Base-by-base conservation (phyloP, 768 basidiomycete species). In the Crucibulum laeve region DNA sequence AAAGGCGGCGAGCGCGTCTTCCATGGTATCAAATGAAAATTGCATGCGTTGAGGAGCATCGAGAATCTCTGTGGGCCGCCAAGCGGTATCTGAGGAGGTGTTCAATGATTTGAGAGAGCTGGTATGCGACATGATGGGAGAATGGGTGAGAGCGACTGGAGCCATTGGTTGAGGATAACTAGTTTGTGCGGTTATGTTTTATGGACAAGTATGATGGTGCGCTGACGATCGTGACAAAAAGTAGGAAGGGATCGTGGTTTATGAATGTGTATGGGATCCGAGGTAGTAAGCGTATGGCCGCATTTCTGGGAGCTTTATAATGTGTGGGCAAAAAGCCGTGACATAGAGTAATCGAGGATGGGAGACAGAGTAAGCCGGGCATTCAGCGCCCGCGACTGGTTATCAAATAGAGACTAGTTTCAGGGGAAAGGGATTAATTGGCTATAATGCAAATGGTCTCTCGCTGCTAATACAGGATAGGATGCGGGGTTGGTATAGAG, bases 21-120 rank as follows among this genome's bases (percentile, higher is more conserved):
- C 80, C 50, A 98, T 79, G 0, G 79, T 46, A 55, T 97, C 92
- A 53, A 98, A 94, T 0, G 76, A 55, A 56, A 88, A 89, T 18
- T 55, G 42, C 2, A 67, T 58, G 33, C 70, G 66, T 23, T 48
- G 53, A 6, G 64, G 56, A 4, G 52, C 42, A 44, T 62, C 53
- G 24, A 49, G 11, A 24, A 61, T 40, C 32, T 62, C 53, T n/a
- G 54, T 66, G 13, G 74, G 68, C n/a, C 55, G 54, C 64, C 71
- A 69, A 36, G 57, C 50, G 39, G 49, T 49, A 30, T 22, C 52
- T 41, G 46, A 32, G 19, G 47, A 35, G 24, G 35, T 30, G 28
- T 22, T 34, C 17, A 38, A 54, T 53, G 46, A 50, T 40, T 28
- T 40, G 17, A 21, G 40, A 18, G 21, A 38, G 36, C 35, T 33